Evolutionary conservation across 2,329 filamentous ascomycete species (phyloP), one percentile per base, ranked within the genome.

Genomic region (Penicillium sp.): DNA sequence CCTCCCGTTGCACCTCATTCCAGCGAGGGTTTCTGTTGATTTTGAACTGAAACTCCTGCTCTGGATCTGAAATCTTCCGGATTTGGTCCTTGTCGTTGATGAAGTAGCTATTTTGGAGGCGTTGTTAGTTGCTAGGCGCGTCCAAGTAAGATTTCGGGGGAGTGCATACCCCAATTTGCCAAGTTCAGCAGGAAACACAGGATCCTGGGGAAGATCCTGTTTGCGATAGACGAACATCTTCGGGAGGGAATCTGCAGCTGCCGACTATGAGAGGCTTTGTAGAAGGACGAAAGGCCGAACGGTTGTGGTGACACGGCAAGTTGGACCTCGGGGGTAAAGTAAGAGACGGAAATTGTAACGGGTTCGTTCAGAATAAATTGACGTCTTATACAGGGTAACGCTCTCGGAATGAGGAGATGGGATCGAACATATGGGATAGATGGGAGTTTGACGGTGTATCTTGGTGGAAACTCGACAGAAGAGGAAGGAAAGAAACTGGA

Each of bases 151-250:
- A 3, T 13, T 11, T 11, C 3, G 13, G 2, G 29, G 3, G 11
- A 55, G 7, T 46, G 35, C 5, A 46, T 45, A 94, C 90, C 92
- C 93, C 3, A 98, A 86, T 57, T 85, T 80, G 62, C 86, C 79
- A 30, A 98, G 81, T 69, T 91, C 82, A 0, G 83, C 78, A 11
- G 88, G 84, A 72, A 90, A 96, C 13, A 81, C 73, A 0, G 87
- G 84, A 71, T 97, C 91, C 57, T 81, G 75, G n/a, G 91, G 91
- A 3, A 96, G 86, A 67, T 87, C 85, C 8, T 84, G 83, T 79
- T 86, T 86, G 45, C 83, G 82, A 60, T 90, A 90, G 55, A 89
- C 87, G 73, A 95, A 97, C 93, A 97, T 95, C 45, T 56, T 81
- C 69, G 21, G 35, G 21, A 17, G 19, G 17, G 7, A 54, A 15